A percentile compares a stretch with the other conserved stretches of the same genome.
These are phyloP conservation scores for Pleurostoma richardsiae DNA, from an alignment of 2,329 filamentous ascomycete species.

Conservation along the genomic window DNA sequence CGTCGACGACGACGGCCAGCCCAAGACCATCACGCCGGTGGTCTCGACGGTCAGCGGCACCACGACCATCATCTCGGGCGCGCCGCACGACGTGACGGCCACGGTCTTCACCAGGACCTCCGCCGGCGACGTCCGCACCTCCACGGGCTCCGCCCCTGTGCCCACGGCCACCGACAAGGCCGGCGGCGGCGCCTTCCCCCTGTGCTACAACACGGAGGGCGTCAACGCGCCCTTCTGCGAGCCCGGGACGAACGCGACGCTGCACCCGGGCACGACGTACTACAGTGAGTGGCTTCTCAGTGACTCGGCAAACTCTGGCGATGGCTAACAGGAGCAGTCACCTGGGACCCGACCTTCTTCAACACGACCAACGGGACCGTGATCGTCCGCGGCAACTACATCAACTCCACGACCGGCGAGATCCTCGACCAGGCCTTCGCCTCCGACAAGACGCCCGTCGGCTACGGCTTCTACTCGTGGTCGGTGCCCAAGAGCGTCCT, in stretches of 20 bases:
- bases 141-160: conserved; percentile 35
- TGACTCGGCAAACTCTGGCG: background rate
- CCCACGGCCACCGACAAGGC: conserved; percentile 37
- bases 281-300: conserved; percentile 34
- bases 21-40: conserved; percentile 44
- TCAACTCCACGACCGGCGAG: conserved; percentile 28
- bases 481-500: conserved; percentile 31
- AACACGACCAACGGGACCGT: conserved; percentile 33
- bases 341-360: conserved; percentile 52
- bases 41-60: conserved; percentile 39
- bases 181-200: conserved; percentile 41
- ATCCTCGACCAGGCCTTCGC: conserved; percentile 22
- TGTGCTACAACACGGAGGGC: conserved; percentile 43
- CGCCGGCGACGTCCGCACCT: conserved; percentile 21
- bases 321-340: conserved; percentile 34
- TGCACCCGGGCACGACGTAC: conserved; percentile 42
- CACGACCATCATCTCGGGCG: conserved; percentile 30
- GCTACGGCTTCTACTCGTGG: conserved; percentile 44
- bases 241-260: conserved; percentile 34
- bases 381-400: conserved; percentile 28
- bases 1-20: conserved; percentile 39
- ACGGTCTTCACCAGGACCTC: conserved; percentile 27
- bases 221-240: conserved; percentile 45
- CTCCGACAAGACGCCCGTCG: conserved; percentile 27
- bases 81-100: conserved; percentile 33